Evolutionary conservation across 768 basidiomycete species (phyloP).

Genomic region (Lentinula sp.): DNA sequence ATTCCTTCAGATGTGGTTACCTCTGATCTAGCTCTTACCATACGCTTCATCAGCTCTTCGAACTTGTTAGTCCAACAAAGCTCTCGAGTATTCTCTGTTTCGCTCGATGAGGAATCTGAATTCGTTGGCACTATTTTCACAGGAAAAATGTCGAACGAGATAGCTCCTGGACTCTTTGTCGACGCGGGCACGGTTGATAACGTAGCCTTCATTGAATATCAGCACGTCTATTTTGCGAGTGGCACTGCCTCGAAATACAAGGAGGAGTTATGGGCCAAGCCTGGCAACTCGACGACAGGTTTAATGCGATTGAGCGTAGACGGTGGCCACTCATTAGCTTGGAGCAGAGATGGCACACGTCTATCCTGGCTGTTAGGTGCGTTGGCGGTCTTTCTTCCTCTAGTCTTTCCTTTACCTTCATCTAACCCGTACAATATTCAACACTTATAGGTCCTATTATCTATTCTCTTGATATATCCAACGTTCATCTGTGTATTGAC

Average conservation of each 20-base stretch:
- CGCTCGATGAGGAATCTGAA: conserved; percentile 39
- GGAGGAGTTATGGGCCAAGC: conserved; percentile 60
- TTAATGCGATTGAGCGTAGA: conserved; percentile 60
- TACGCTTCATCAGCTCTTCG: conserved; percentile 48
- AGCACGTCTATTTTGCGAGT: conserved; percentile 55
- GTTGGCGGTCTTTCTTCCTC: neutral
- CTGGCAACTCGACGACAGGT: conserved; percentile 57
- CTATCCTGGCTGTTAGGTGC: conserved; percentile 73
- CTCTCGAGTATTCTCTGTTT: conserved; percentile 39
- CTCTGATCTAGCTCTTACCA: conserved; percentile 33
- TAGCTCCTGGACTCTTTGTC: conserved; percentile 25
- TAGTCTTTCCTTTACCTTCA: neutral
- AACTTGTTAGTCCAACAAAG: conserved; percentile 57
- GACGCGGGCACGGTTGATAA: conserved; percentile 21
- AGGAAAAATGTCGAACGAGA: conserved; percentile 52
- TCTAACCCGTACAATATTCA: neutral
- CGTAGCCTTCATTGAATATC: conserved; percentile 64
- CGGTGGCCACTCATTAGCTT: conserved; percentile 66
- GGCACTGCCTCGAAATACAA: conserved; percentile 30
- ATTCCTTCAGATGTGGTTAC: conserved; percentile 47
- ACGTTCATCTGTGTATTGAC: conserved; percentile 40
- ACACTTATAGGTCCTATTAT: conserved; percentile 46
- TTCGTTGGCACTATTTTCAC: conserved; percentile 39
- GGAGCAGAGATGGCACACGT: conserved; percentile 55
- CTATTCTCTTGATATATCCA: conserved; percentile 53